These are phyloP conservation scores for Rhynchosporium secalis DNA, from an alignment of 2,329 filamentous ascomycete genomes.

Conservation along the genomic window DNA sequence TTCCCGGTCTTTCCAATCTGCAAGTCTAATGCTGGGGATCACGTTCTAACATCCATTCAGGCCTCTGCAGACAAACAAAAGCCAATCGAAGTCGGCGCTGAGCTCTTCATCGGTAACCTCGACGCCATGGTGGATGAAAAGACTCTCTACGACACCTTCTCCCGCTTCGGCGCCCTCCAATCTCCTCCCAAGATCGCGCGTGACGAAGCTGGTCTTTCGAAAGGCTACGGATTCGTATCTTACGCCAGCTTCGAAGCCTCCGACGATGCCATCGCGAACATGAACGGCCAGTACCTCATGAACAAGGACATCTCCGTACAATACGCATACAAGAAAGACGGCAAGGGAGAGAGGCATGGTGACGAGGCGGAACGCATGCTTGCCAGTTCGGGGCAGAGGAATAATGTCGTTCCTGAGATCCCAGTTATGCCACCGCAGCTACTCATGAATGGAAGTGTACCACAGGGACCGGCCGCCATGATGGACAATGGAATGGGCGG, in stretches of 20 bases:
- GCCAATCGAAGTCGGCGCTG: slow-evolving; percentile 88
- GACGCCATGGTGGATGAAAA: slow-evolving; percentile 95
- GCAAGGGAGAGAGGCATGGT: slow-evolving; percentile 93
- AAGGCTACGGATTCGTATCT: slow-evolving; percentile 95
- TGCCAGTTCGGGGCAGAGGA: slow-evolving; percentile 87
- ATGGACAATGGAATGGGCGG: slow-evolving; percentile 35
- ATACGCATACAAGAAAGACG: slow-evolving; percentile 99
- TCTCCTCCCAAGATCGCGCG: slow-evolving; percentile 87
- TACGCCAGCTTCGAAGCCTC: slow-evolving; percentile 92
- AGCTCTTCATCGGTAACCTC: slow-evolving; percentile 95
- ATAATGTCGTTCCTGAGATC: slow-evolving; percentile 81
- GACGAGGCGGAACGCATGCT: slow-evolving; percentile 91
- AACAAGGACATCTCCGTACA: slow-evolving; percentile 96
- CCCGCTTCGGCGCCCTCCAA: slow-evolving; percentile 83
- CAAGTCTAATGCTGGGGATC: neutral
- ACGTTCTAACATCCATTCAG: slow-evolving; percentile 25
- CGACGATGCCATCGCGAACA: slow-evolving; percentile 85
- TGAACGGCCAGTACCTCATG: slow-evolving; percentile 95
- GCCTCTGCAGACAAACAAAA: slow-evolving; percentile 91
- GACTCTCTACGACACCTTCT: slow-evolving; percentile 92
- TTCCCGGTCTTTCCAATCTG: neutral
- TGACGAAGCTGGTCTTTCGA: slow-evolving; percentile 83
- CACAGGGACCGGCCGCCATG: slow-evolving; percentile 44
- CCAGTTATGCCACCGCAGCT: slow-evolving; percentile 41
- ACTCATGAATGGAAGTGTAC: slow-evolving; percentile 45